These are phyloP conservation scores for Aspergillus floridensis DNA, from an alignment of 2,329 filamentous ascomycete genomes.

Conservation along the genomic window DNA sequence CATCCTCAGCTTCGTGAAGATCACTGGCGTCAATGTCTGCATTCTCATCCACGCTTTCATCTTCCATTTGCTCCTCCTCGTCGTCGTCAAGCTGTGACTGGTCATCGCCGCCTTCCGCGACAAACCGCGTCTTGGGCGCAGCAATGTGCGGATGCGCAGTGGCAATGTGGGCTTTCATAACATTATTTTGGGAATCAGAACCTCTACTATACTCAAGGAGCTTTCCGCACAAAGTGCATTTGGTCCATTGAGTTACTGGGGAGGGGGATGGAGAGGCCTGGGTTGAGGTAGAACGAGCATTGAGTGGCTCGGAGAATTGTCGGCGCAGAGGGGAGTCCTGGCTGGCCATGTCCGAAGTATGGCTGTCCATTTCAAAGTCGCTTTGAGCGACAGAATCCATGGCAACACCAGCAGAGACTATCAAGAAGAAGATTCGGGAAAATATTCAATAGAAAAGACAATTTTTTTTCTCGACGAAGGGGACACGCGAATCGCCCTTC, in stretches of 20 bases:
- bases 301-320: constrained; percentile 40
- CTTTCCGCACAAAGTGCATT: constrained; percentile 40
- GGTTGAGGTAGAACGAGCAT: constrained; percentile 34
- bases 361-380: constrained; percentile 36
- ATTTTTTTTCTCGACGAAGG: not conserved
- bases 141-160: constrained; percentile 33
- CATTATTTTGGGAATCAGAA: constrained; percentile 24
- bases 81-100: constrained; percentile 19
- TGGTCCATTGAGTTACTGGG: constrained; percentile 25
- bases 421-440: constrained; percentile 6
- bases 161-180: constrained; percentile 35
- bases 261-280: constrained; percentile 36
- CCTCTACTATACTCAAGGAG: constrained; percentile 30
- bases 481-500: constrained; percentile 1
- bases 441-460: not conserved
- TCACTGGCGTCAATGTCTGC: constrained; percentile 15
- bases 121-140: constrained; percentile 26
- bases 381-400: constrained; percentile 36
- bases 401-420: constrained; percentile 8
- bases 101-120: constrained; percentile 22
- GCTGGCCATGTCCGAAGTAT: constrained; percentile 38
- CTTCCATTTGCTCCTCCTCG: constrained; percentile 18
- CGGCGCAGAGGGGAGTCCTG: constrained; percentile 37
- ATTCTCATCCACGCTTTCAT: constrained; percentile 11
- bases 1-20: constrained; percentile 15